phyloP scores from a whole-genome alignment of 2,329 filamentous ascomycete species.

The Metarhizium robertsii region DNA sequence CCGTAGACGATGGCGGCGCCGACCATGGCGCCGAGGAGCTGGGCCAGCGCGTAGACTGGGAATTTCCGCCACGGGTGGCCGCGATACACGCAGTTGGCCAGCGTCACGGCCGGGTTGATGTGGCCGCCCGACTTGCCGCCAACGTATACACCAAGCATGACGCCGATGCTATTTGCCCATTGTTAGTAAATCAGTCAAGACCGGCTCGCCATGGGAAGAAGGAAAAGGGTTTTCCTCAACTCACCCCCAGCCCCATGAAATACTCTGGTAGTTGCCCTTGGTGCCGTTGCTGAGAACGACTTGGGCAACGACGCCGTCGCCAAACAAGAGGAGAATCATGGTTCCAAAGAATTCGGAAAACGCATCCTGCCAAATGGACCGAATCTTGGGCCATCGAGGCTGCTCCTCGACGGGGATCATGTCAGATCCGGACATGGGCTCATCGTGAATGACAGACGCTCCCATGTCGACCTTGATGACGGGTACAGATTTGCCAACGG shows the following conservation, averaged over 20 bases:
- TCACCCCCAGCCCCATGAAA: slow-evolving; percentile 42
- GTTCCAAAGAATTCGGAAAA: slow-evolving; percentile 61
- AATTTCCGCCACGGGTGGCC: slow-evolving; percentile 61
- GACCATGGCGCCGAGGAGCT: slow-evolving; percentile 57
- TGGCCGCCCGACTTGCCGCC: slow-evolving; percentile 57
- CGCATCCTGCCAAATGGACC: slow-evolving; percentile 43
- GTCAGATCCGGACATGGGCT: slow-evolving; percentile 12
- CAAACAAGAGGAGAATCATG: slow-evolving; percentile 60
- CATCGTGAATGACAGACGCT: slow-evolving; percentile 11
- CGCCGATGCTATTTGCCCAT: slow-evolving; percentile 38
- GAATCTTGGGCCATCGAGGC: slow-evolving; percentile 41
- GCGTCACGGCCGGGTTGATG: slow-evolving; percentile 62
- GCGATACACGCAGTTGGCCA: slow-evolving; percentile 60
- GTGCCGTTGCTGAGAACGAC: slow-evolving; percentile 45
- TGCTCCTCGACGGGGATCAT: slow-evolving; percentile 14
- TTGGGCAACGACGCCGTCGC: slow-evolving; percentile 63
- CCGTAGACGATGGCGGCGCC: slow-evolving; percentile 52
- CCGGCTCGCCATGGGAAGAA: background rate
- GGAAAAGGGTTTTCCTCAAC: slow-evolving; percentile 6
- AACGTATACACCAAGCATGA: slow-evolving; percentile 63
- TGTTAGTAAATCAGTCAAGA: background rate
- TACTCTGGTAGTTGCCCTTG: slow-evolving; percentile 40
- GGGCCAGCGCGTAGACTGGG: slow-evolving; percentile 57
- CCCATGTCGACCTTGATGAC: slow-evolving; percentile 23
- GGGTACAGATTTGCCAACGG: slow-evolving; percentile 20